Evolutionary conservation across 805 yeast genomes (phyloP).

Genomic region (Isabelozyma rhagii): DNA sequence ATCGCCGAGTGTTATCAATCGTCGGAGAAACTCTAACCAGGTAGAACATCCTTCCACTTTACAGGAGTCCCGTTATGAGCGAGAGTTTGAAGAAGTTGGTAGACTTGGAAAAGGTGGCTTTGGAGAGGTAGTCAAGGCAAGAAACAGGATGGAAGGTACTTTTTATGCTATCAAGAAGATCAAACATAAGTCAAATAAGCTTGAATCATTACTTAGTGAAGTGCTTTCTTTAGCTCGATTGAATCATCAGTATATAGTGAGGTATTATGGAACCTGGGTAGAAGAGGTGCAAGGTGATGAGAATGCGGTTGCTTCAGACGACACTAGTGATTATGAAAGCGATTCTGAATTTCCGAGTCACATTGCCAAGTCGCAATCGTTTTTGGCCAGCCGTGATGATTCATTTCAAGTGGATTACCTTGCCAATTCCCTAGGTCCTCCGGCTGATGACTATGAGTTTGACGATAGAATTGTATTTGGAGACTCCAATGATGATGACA

Average conservation of each 20-base stretch:
- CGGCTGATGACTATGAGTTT: slow-evolving; percentile 36
- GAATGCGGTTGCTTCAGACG: slow-evolving; percentile 14
- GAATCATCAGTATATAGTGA: slow-evolving; percentile 92
- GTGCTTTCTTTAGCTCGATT: slow-evolving; percentile 88
- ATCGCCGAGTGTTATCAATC: slow-evolving; percentile 11
- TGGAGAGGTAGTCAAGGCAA: slow-evolving; percentile 97
- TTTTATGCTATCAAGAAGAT: slow-evolving; percentile 93
- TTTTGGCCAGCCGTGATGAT: slow-evolving; percentile 15
- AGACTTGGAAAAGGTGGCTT: slow-evolving; percentile 91
- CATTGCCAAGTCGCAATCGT: slow-evolving; percentile 18
- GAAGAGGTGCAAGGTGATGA: slow-evolving; percentile 55
- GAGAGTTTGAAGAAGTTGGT: slow-evolving; percentile 94
- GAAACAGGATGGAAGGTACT: slow-evolving; percentile 90
- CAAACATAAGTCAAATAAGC: slow-evolving; percentile 73
- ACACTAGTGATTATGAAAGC: slow-evolving; percentile 17
- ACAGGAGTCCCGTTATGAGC: slow-evolving; percentile 57
- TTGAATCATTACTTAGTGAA: slow-evolving; percentile 81
- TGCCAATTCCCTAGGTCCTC: slow-evolving; percentile 59
- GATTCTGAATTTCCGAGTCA: slow-evolving; percentile 23
- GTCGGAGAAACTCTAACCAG: slow-evolving; percentile 22
- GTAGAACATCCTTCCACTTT: slow-evolving; percentile 3
- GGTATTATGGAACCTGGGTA: slow-evolving; percentile 97
- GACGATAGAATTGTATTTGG: slow-evolving; percentile 34
- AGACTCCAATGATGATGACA: slow-evolving; percentile 11
- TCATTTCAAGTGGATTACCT: slow-evolving; percentile 60